Evolutionary conservation across 1,139 yeast genomes (phyloP), one percentile per base, ranked within the genome.

Genomic region (Hanseniaspora sp.): DNA sequence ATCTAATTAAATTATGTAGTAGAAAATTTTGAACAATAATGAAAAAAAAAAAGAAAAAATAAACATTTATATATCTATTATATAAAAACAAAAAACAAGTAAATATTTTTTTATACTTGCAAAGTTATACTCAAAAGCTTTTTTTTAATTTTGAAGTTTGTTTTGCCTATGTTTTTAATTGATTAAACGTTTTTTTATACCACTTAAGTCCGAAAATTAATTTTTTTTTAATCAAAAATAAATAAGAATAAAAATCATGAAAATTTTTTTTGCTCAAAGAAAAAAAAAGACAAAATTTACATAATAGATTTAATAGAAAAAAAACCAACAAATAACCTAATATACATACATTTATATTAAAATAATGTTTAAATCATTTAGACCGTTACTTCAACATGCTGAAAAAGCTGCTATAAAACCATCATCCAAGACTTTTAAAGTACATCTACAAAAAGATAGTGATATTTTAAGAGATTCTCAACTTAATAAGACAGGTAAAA

Each of bases 361-460:
- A 33, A 37, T n/a, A 2, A 49, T 49, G 54, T 51, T 51, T 18
- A 51, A 41, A 51, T 38, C 46, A n/a, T 44, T 45, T 28, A 44
- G 44, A 31, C 54, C 54, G 38, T 35, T 51, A 15, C 29, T 39
- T 38, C 13, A 38, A 51, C 45, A 43, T 15, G 46, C 28, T 15
- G 35, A 30, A 31, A 43, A 15, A 31, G 28, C 53, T 11, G 35
- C 31, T n/a, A 12, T 33, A 11, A 49, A 48, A 30, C 23, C 37
- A 40, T 18, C n/a, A 4, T 18, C 15, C n/a, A n/a, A 29, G 9
- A 40, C 37, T n/a, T 31, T 38, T 29, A 45, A 51, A 41, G 29
- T 49, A 6, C 54, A 51, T 15, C 12, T 44, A 12, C 54, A 44
- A 31, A n/a, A 43, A 30, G 30, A 39, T 42, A 18, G 49, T 6